Evolutionary conservation across 495 filamentous ascomycete species (phyloP).

Genomic region (Hypoxylon fuscum): DNA sequence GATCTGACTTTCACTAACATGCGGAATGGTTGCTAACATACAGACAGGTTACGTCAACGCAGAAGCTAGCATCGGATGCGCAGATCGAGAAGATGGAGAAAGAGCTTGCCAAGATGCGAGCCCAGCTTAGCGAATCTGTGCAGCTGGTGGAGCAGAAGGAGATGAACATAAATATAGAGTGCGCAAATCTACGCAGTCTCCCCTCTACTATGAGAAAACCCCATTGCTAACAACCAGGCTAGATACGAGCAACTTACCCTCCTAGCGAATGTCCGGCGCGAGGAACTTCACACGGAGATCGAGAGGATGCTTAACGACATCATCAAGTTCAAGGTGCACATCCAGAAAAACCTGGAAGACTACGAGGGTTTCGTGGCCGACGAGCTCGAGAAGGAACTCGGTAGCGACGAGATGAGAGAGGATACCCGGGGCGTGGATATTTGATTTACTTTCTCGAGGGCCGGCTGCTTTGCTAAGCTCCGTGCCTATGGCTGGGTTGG

Average conservation of each 20-base stretch:
- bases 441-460: slow-evolving; percentile 18
- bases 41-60: slow-evolving; percentile 72
- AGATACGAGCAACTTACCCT: slow-evolving; percentile 92
- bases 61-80: slow-evolving; percentile 85
- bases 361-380: slow-evolving; percentile 92
- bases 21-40: slow-evolving; percentile 29
- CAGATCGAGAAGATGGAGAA: slow-evolving; percentile 99
- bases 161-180: slow-evolving; percentile 97
- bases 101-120: slow-evolving; percentile 90
- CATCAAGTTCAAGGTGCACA: slow-evolving; percentile 97
- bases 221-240: slow-evolving; percentile 28
- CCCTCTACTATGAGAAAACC: not conserved
- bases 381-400: slow-evolving; percentile 86
- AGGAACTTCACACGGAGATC: slow-evolving; percentile 94
- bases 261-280: slow-evolving; percentile 81
- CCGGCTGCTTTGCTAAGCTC: not conserved
- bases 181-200: slow-evolving; percentile 38
- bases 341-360: slow-evolving; percentile 89
- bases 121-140: slow-evolving; percentile 83
- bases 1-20: not conserved
- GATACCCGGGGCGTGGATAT: slow-evolving; percentile 47
- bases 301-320: slow-evolving; percentile 96
- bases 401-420: slow-evolving; percentile 57
- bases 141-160: slow-evolving; percentile 94
- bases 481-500: slow-evolving; percentile 1